phyloP scores from a whole-genome alignment of 495 filamentous ascomycete species.

The Aspergillus sclerotiicarbonarius region DNA sequence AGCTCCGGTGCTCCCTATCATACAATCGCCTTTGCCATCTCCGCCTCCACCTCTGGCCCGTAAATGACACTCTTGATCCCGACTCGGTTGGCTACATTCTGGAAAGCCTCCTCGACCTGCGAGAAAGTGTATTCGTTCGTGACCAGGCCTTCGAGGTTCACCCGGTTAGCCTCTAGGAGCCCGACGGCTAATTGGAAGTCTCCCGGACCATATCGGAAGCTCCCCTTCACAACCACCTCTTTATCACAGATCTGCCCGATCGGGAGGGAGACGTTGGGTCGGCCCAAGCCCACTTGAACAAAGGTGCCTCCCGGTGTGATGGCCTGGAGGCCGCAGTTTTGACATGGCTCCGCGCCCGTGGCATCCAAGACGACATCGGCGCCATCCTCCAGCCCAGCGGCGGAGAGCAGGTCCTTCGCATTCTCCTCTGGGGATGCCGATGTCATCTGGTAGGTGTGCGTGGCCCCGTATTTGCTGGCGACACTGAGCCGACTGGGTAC shows the following conservation, averaged over 20 bases:
- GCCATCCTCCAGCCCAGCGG: conserved; percentile 41
- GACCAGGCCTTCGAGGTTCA: conserved; percentile 71
- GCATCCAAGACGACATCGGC: conserved; percentile 83
- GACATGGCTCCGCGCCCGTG: conserved; percentile 71
- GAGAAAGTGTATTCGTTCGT: conserved; percentile 40
- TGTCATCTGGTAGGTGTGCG: conserved; percentile 54
- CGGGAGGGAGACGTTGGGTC: conserved; percentile 72
- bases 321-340: conserved; percentile 70
- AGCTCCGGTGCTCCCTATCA: conserved; percentile 4
- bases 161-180: conserved; percentile 54
- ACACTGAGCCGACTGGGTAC: conserved; percentile 66
- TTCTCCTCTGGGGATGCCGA: conserved; percentile 36
- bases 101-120: conserved; percentile 21
- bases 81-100: conserved; percentile 18
- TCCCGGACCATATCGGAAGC: conserved; percentile 78
- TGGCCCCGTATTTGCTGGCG: conserved; percentile 64
- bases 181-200: conserved; percentile 79
- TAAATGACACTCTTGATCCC: conserved; percentile 35
- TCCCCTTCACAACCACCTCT: conserved; percentile 77
- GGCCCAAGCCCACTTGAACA: conserved; percentile 84
- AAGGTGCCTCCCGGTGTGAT: conserved; percentile 73
- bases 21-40: conserved; percentile 14
- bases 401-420: conserved; percentile 26
- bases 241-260: conserved; percentile 78
- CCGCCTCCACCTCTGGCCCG: conserved; percentile 25